Evolutionary conservation across 106 monocot species (phyloP).

Genomic region (Dendrobium chrysotoxum): DNA sequence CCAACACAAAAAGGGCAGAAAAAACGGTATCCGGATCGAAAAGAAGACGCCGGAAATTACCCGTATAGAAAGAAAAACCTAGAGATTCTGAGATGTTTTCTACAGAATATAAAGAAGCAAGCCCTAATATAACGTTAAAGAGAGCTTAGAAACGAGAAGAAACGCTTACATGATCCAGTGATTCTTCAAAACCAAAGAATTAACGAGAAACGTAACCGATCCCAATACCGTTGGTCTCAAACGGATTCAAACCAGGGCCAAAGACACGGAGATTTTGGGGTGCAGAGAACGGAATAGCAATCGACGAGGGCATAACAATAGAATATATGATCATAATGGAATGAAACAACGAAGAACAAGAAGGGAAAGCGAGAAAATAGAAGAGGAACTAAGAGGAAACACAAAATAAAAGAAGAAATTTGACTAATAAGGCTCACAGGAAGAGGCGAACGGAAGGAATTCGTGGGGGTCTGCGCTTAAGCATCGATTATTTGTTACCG

Average conservation of each 20-base stretch:
- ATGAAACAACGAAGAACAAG: neutral
- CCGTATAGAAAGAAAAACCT: neutral
- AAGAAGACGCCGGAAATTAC: neutral
- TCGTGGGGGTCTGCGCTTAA: neutral
- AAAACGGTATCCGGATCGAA: neutral
- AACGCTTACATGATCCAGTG: conserved; percentile 30
- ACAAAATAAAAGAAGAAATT: neutral
- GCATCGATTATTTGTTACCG: neutral
- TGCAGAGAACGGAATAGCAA: conserved; percentile 11
- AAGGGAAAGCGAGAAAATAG: neutral
- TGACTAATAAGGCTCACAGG: neutral
- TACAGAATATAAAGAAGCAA: neutral
- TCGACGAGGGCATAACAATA: neutral
- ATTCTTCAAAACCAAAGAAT: neutral
- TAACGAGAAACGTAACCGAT: conserved; percentile 50
- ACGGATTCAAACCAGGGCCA: conserved; percentile 78
- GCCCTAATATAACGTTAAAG: neutral
- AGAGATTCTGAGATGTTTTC: neutral
- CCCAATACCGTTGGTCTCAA: conserved; percentile 65
- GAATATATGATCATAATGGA: conserved; percentile 17
- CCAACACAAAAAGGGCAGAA: neutral
- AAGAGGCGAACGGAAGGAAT: neutral
- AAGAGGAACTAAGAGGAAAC: neutral
- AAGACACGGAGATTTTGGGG: conserved; percentile 49
- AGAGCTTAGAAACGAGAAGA: neutral